Conservation (phyloP, 345 rosid genomes). For the Linum lewisii region DNA sequence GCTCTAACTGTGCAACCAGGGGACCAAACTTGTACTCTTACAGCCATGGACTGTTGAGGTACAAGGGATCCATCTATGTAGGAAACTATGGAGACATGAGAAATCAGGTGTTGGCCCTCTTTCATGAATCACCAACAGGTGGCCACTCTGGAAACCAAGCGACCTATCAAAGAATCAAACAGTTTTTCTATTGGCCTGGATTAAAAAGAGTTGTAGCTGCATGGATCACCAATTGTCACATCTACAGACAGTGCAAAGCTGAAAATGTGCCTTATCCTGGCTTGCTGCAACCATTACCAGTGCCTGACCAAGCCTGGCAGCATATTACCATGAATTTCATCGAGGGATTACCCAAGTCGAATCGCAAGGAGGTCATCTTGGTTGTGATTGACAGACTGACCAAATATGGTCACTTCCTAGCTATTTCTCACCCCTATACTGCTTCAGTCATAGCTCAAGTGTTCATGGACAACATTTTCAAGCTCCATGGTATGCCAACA, state of each 20-base stretch:
- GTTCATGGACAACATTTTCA: not conserved
- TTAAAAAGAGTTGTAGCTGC: not conserved
- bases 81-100: not conserved
- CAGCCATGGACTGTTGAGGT: not conserved
- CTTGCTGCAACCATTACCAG: not conserved
- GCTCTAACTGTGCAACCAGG: not conserved
- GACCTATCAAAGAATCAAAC: not conserved
- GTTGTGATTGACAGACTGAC: not conserved
- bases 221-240: not conserved
- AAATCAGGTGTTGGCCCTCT: not conserved
- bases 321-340: too few relatives aligned
- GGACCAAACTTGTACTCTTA: not conserved
- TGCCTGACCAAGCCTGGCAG: not conserved
- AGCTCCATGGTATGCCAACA: not conserved
- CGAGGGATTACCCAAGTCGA: not conserved
- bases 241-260: not conserved
- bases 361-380: not conserved
- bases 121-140: not conserved
- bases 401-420: not conserved
- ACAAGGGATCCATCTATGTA: not conserved
- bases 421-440: not conserved
- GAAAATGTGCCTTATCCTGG: not conserved
- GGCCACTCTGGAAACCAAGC: not conserved
- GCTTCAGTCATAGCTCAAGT: not conserved
- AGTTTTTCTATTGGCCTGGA: not conserved